Percentiles rank a stretch among this genome's conserved stretches.
phyloP scores from a whole-genome alignment of 805 yeast species.

The Barnettozyma wickerhamii region DNA sequence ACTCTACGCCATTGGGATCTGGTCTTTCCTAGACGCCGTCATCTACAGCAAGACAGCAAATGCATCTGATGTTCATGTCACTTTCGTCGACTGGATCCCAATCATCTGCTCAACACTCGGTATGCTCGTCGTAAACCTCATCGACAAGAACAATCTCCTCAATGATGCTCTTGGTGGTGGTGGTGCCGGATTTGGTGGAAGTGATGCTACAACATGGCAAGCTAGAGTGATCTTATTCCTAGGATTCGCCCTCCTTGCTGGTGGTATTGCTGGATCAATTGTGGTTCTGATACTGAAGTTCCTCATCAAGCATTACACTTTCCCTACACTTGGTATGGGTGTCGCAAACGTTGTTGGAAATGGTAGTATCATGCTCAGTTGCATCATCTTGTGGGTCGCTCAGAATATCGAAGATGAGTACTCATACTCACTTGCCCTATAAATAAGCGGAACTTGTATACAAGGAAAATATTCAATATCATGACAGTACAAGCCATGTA shows the following conservation, averaged over 20 bases:
- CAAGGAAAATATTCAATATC: no score
- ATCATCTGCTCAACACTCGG: conserved; percentile 84
- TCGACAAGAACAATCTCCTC: conserved; percentile 38
- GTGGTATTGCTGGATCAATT: conserved; percentile 90
- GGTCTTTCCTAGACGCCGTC: conserved; percentile 87
- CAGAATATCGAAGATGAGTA: conserved; percentile 96
- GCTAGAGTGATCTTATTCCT: conserved; percentile 86
- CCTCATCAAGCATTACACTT: conserved; percentile 66
- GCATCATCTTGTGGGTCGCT: conserved; percentile 86
- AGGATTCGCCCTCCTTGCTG: conserved; percentile 90
- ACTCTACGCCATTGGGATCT: conserved; percentile 79
- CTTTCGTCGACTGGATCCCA: conserved; percentile 95
- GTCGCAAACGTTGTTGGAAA: conserved; percentile 81
- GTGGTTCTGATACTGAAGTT: conserved; percentile 85
- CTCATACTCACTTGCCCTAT: conserved; percentile 83
- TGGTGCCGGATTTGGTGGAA: conserved; percentile 33
- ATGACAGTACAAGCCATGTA: no score
- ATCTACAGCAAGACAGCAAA: conserved; percentile 80
- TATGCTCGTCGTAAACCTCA: conserved; percentile 63
- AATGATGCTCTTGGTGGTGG: conserved; percentile 28
- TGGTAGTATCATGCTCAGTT: conserved; percentile 78
- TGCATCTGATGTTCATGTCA: conserved; percentile 81
- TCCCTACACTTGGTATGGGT: conserved; percentile 95
- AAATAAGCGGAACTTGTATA: no score
- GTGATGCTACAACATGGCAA: conserved; percentile 74